A percentile compares a stretch with the other conserved stretches of the same genome.
These are phyloP conservation scores for Hibiscus tridactylites DNA, from an alignment of 345 rosid species.

Conservation along the genomic window DNA sequence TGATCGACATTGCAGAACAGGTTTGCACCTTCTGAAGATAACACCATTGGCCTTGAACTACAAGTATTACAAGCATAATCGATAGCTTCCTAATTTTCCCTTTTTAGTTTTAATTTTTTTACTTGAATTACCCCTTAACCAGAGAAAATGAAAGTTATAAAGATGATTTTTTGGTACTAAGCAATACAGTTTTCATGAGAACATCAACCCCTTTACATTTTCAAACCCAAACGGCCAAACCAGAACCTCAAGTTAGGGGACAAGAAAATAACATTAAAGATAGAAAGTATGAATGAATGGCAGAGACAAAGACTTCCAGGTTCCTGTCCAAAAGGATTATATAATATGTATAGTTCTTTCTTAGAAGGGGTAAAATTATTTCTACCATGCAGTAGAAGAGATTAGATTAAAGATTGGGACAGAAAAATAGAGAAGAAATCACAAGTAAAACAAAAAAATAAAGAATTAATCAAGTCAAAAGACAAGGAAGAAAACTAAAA, in stretches of 20 bases:
- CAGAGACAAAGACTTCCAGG: not conserved
- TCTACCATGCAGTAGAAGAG: not conserved
- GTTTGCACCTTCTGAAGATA: not conserved
- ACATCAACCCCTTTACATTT: not conserved
- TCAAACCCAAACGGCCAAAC: not conserved
- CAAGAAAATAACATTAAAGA: slow-evolving; percentile 3
- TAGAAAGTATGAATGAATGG: not conserved
- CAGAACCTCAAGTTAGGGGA: not conserved
- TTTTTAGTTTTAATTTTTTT: not conserved
- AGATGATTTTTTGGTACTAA: slow-evolving; percentile 1
- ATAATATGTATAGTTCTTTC: not conserved
- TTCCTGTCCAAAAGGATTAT: not conserved
- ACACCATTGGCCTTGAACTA: not conserved
- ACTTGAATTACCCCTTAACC: slow-evolving; percentile 4
- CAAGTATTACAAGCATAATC: not conserved
- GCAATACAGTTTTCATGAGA: not conserved
- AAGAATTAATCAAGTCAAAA: not conserved
- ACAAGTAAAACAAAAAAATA: not conserved
- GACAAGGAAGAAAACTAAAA: not conserved
- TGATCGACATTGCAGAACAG: not conserved
- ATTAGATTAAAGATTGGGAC: not conserved
- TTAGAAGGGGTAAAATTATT: not conserved
- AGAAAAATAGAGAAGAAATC: not conserved
- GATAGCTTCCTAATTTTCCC: not conserved
- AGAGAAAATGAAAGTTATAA: slow-evolving; percentile 5